A percentile compares a stretch with the other conserved stretches of the same genome.
These are phyloP conservation scores for Teratosphaeria gauchensis DNA, from an alignment of 2,329 filamentous ascomycete genomes.

Conservation along the genomic window DNA sequence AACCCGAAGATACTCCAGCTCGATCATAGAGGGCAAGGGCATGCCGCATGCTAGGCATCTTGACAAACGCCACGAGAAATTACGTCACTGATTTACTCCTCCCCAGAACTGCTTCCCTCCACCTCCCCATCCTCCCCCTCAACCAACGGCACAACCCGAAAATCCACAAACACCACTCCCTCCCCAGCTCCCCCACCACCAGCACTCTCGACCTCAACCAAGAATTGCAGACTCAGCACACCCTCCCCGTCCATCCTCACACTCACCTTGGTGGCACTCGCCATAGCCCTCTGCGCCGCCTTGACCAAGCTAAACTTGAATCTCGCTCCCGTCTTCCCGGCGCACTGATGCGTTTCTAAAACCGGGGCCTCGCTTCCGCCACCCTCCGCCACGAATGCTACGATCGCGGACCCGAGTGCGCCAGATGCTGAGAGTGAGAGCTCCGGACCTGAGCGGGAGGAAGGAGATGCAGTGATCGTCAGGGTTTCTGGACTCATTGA, in stretches of 20 bases:
- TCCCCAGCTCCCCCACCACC: slow-evolving; percentile 9
- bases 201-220: slow-evolving; percentile 67
- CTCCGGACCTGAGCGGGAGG: slow-evolving; percentile 41
- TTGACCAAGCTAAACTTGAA: slow-evolving; percentile 86
- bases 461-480: slow-evolving; percentile 41
- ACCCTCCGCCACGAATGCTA: slow-evolving; percentile 43
- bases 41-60: too few relatives aligned
- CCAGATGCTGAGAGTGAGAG: slow-evolving; percentile 63
- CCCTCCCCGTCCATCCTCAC: slow-evolving; percentile 80
- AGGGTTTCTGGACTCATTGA: slow-evolving; percentile 51
- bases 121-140: slow-evolving; percentile 47
- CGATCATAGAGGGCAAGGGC: too few relatives aligned
- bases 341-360: slow-evolving; percentile 66
- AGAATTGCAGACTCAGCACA: slow-evolving; percentile 88
- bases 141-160: slow-evolving; percentile 67
- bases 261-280: slow-evolving; percentile 82
- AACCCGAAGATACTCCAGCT: too few relatives aligned
- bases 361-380: slow-evolving; percentile 30
- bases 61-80: too few relatives aligned
- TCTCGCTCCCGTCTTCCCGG: slow-evolving; percentile 50
- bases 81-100: not conserved
- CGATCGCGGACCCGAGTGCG: slow-evolving; percentile 49
- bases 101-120: slow-evolving; percentile 7
- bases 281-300: slow-evolving; percentile 85
- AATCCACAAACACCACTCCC: slow-evolving; percentile 65